Conservation (phyloP, 1,139 yeast genomes). For the Kodamaea anthophila region DNA sequence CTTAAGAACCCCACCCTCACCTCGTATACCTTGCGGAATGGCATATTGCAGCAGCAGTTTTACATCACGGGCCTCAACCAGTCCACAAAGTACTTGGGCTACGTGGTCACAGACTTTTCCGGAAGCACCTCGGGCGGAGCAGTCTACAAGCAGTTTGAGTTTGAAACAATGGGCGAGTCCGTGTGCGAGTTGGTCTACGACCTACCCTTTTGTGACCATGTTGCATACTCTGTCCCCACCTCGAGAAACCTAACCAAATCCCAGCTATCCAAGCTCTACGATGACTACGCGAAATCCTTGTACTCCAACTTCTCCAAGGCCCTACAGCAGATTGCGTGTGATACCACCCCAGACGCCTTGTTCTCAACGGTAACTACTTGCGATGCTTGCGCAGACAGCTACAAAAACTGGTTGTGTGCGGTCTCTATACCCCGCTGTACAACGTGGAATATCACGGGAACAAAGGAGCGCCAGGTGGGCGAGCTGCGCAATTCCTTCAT, state of each 20-base stretch:
- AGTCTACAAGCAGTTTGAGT: conserved; percentile 52
- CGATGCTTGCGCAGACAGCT: conserved; percentile 62
- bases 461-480: conserved; percentile 41
- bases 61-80: conserved; percentile 55
- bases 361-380: conserved; percentile 75
- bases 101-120: conserved; percentile 48
- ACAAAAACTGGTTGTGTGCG: conserved; percentile 86
- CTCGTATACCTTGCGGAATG: conserved; percentile 44
- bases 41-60: conserved; percentile 53
- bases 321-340: conserved; percentile 71
- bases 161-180: conserved; percentile 50
- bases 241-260: conserved; percentile 21
- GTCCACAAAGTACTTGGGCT: conserved; percentile 62
- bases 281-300: conserved; percentile 48
- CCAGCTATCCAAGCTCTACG: conserved; percentile 44
- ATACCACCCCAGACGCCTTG: conserved; percentile 59
- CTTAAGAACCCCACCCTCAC: conserved; percentile 25
- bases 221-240: conserved; percentile 86
- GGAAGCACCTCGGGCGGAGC: conserved; percentile 51
- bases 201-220: conserved; percentile 69
- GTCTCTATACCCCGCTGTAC: conserved; percentile 88
- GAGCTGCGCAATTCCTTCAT: conserved; percentile 59
- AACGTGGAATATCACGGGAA: conserved; percentile 35
- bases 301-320: conserved; percentile 71
- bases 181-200: conserved; percentile 73